Percentiles rank a stretch among this genome's conserved stretches.
Evolutionary conservation across 2,329 filamentous ascomycete genomes (phyloP).

Genomic region (Fonsecaea nubica): DNA sequence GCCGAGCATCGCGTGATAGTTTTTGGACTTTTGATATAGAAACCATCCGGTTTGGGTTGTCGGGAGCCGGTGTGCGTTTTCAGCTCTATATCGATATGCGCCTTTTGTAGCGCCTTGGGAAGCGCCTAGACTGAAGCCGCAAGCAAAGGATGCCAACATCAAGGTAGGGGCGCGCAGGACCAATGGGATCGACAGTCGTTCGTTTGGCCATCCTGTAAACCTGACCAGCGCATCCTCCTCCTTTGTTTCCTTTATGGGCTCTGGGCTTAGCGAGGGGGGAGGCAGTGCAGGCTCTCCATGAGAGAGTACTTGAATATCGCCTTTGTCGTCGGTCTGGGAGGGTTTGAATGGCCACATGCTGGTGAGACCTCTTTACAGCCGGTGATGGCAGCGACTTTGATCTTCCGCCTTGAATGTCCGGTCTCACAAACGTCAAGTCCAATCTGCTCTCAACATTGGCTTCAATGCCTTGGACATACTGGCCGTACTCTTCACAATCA

Average conservation of each 20-base stretch:
- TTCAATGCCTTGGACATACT: neutral
- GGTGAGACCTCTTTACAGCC: neutral
- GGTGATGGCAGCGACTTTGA: neutral
- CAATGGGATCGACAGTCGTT: constrained; percentile 67
- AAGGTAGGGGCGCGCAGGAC: constrained; percentile 70
- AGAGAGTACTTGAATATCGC: constrained; percentile 1
- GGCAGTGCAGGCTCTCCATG: neutral
- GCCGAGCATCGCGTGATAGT: constrained; percentile 81
- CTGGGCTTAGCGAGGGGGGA: neutral
- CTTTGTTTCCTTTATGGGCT: constrained; percentile 1
- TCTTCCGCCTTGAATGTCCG: neutral
- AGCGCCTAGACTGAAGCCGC: constrained; percentile 74
- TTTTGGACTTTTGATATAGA: constrained; percentile 98
- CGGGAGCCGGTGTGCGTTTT: constrained; percentile 94
- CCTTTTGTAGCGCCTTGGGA: constrained; percentile 75
- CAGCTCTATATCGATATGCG: constrained; percentile 85
- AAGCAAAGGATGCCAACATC: constrained; percentile 66
- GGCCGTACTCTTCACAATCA: neutral
- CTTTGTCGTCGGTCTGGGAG: constrained; percentile 2
- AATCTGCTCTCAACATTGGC: neutral
- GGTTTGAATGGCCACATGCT: constrained; percentile 37
- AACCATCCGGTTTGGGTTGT: constrained; percentile 87
- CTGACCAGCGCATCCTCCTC: constrained; percentile 32
- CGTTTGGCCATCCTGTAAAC: constrained; percentile 41
- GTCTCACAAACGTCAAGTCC: neutral